phyloP scores from a whole-genome alignment of 306 rosid species.

The Cucumis sativus region Cucumber_9930_V3 NC_026657.2:6700001-6700500 shows the following conservation, averaged over 20 bases:
- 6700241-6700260: constrained; percentile 99
- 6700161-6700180: not conserved
- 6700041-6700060: constrained; percentile 5
- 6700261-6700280: constrained; percentile 95
- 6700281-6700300: constrained; percentile 97
- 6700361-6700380: not conserved
- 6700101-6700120: not conserved
- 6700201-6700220: constrained; percentile 92
- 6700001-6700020: constrained; percentile 93
- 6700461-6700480: not conserved
- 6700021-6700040: constrained; percentile 96
- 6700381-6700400: not conserved
- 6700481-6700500: not conserved
- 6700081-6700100: not conserved
- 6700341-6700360: constrained; percentile 29
- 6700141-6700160: not conserved
- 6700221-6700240: constrained; percentile 98
- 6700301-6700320: constrained; percentile 96
- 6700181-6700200: constrained; percentile 1
- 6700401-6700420: not conserved
- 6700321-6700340: constrained; percentile 99
- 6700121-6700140: not conserved
- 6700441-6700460: not conserved
- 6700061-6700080: not conserved
- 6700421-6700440: not conserved